These are phyloP conservation scores for Ambrosiella cleistominuta DNA, from an alignment of 2,329 filamentous ascomycete genomes.

Conservation along the genomic window DNA sequence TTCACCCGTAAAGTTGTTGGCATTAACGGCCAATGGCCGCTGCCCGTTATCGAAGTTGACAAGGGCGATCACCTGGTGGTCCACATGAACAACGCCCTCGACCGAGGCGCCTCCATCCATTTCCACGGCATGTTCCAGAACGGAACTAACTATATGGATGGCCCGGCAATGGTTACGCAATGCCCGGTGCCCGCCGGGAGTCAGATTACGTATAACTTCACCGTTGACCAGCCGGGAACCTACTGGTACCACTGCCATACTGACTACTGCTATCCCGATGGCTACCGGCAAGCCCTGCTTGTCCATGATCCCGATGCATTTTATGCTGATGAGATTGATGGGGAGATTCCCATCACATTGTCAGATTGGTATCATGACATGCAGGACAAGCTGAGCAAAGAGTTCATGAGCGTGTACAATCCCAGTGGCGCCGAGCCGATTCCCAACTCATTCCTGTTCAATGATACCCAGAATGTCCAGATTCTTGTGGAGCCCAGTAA, in stretches of 20 bases:
- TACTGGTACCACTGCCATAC: conserved; percentile 46
- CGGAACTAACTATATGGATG: conserved; percentile 42
- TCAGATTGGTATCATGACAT: conserved; percentile 45
- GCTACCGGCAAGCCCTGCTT: conserved; percentile 37
- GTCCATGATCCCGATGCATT: conserved; percentile 34
- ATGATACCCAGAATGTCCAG: conserved; percentile 28
- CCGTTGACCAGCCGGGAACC: conserved; percentile 37
- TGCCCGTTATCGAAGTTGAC: conserved; percentile 38
- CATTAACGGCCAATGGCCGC: conserved; percentile 48
- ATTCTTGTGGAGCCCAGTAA: conserved; percentile 29
- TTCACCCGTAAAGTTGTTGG: conserved; percentile 40
- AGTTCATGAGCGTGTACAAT: conserved; percentile 30
- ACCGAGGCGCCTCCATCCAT: conserved; percentile 34
- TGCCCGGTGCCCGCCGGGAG: conserved; percentile 35
- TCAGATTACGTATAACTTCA: conserved; percentile 40
- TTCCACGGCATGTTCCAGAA: conserved; percentile 48
- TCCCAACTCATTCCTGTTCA: conserved; percentile 34
- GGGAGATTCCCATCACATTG: conserved; percentile 37
- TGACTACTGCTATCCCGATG: conserved; percentile 37
- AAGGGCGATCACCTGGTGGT: conserved; percentile 34
- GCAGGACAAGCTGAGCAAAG: conserved; percentile 28
- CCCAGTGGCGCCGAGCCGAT: conserved; percentile 37
- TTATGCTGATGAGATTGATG: conserved; percentile 30
- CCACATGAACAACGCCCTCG: conserved; percentile 31
- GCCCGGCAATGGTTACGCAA: conserved; percentile 37